These are phyloP conservation scores for Schizonepeta tenuifolia DNA, from an alignment of 257 asterid species.

Conservation along the genomic window DNA sequence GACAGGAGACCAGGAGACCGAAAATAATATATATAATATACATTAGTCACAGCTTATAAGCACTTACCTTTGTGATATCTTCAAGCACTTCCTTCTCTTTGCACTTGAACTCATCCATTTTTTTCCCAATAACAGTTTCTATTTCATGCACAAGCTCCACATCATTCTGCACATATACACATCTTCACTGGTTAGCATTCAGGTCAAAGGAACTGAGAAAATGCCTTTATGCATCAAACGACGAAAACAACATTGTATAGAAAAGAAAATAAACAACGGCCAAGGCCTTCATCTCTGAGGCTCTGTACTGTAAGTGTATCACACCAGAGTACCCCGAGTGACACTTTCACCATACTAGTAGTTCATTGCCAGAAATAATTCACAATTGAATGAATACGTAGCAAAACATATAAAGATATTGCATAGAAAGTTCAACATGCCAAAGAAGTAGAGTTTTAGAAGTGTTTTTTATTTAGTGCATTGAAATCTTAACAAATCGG, in stretches of 20 bases:
- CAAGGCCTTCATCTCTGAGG: neutral
- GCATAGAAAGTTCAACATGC: neutral
- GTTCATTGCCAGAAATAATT: neutral
- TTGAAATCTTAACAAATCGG: too few relatives aligned
- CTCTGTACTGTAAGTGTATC: neutral
- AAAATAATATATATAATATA: too few relatives aligned
- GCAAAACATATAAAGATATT: too few relatives aligned
- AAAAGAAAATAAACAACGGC: neutral
- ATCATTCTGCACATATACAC: constrained; percentile 69
- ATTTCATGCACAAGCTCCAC: constrained; percentile 83
- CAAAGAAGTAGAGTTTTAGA: neutral
- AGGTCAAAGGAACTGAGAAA: constrained; percentile 3
- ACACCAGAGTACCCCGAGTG: neutral
- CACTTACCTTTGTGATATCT: constrained; percentile 73
- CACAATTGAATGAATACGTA: neutral
- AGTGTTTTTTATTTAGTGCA: too few relatives aligned
- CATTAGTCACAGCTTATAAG: too few relatives aligned
- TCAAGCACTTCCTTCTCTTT: constrained; percentile 74
- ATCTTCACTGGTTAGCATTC: constrained; percentile 27
- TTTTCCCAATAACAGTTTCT: constrained; percentile 71
- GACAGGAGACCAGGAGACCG: neutral
- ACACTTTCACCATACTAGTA: neutral
- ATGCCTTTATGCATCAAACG: neutral
- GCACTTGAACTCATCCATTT: constrained; percentile 76
- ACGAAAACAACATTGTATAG: neutral